Evolutionary conservation across 305 asterid genomes (phyloP).

Genomic region (Fraxinus xanthoxyloides): DNA sequence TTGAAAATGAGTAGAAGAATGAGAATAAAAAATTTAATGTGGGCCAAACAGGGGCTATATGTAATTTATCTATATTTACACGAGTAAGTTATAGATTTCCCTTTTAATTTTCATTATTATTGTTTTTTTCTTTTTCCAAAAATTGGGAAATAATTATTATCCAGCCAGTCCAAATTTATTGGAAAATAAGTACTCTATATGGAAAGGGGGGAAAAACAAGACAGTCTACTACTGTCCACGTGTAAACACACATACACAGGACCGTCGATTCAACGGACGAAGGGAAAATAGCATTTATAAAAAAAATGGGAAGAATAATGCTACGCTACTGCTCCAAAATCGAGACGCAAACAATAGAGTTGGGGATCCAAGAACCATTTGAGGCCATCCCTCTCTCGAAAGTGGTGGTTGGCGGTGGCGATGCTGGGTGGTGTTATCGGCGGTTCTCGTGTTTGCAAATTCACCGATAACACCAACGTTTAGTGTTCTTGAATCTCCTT

Average conservation of each 20-base stretch:
- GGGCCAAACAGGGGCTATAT: too few relatives aligned
- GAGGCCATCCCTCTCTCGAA: slow-evolving; percentile 18
- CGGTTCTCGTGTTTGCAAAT: not conserved
- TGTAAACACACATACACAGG: not conserved
- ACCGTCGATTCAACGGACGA: slow-evolving; percentile 26
- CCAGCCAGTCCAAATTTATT: not conserved
- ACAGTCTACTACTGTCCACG: not conserved
- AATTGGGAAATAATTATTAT: not conserved
- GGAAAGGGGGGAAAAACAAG: not conserved
- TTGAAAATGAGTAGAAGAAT: too few relatives aligned
- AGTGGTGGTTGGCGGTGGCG: slow-evolving; percentile 29
- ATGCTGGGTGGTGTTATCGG: slow-evolving; percentile 12
- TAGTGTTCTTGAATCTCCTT: not conserved
- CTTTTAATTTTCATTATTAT: not conserved
- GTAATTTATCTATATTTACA: not conserved
- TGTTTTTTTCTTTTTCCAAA: not conserved
- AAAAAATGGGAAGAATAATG: not conserved
- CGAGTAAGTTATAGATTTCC: not conserved
- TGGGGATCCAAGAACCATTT: slow-evolving; percentile 32
- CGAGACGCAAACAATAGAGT: not conserved
- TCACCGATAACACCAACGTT: not conserved
- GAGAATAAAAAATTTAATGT: too few relatives aligned
- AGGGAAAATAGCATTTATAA: slow-evolving; percentile 10
- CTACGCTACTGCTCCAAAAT: not conserved
- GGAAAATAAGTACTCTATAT: not conserved